Base-by-base conservation (phyloP, 2,329 filamentous ascomycete species). In the Colletotrichum sp. region DNA sequence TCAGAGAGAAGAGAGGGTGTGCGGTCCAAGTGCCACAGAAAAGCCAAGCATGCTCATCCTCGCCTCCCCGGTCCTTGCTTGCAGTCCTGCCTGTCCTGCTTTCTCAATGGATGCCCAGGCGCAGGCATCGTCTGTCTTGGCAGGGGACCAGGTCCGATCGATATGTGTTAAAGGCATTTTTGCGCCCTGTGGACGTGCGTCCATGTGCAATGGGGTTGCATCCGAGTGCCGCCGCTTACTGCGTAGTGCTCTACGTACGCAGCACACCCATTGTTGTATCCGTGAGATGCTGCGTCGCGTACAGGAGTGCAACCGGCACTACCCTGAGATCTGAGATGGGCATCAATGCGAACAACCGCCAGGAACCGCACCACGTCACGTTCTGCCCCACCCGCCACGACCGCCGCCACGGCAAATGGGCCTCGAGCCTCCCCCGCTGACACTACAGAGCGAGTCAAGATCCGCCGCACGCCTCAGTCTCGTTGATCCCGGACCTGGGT, bases 301-400 rank as follows among this genome's bases (percentile, higher is more conserved):
- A 66, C 49, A 62, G 26, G 28, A 66, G 36, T 55, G 68, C 36
- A 55, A 67, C 68, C 62, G 32, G 73, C 73, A 73, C 24, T 59
- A 69, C 57, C 69, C 57, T 69, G 73, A 69, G 64, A 69, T 69
- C 39, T 52, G 36, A 73, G 49, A 73, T 73, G 64, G 70, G n/a
- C 64, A 21, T 76, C 73, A 76, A 76, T 73, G 73, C 73, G 39
- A 64, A 52, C 15, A 30, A 34, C 32, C 44, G 55, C 26, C 30
- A 71, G 59, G 66, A 72, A 67, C 69, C 18, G 39, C 69, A 64
- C 69, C 70, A 60, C 64, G 57, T 65, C 64, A 36, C 49, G 24
- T 64, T 72, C 24, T 55, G 15, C 63, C 72, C n/a, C 36, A 12
- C 44, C 44, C n/a, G 16, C 39, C 18, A 49, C 18, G 44, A 52